These are phyloP conservation scores for Xylogone sp. DNA, from an alignment of 2,329 filamentous ascomycete species.

Conservation along the genomic window DNA sequence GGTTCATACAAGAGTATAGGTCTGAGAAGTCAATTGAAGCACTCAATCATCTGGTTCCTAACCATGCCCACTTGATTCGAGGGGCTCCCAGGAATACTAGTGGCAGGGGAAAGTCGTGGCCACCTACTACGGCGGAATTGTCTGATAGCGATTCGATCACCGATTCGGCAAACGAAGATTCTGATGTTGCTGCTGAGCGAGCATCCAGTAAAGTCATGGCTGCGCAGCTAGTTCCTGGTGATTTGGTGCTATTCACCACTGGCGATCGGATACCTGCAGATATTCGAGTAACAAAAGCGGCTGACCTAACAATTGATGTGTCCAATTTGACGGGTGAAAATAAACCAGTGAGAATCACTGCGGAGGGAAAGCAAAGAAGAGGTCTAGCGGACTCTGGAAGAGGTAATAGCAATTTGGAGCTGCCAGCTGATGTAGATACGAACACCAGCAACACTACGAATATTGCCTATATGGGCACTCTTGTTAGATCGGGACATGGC, in stretches of 20 bases:
- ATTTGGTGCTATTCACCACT: constrained; percentile 89
- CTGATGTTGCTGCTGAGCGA: constrained; percentile 57
- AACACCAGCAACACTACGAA: constrained; percentile 75
- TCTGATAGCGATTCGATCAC: constrained; percentile 20
- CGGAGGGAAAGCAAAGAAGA: constrained; percentile 50
- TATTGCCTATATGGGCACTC: constrained; percentile 96
- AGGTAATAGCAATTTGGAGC: constrained; percentile 22
- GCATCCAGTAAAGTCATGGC: constrained; percentile 84
- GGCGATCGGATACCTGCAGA: constrained; percentile 96
- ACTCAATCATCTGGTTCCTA: constrained; percentile 87
- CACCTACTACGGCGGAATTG: constrained; percentile 29
- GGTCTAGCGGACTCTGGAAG: constrained; percentile 29
- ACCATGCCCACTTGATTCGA: constrained; percentile 92
- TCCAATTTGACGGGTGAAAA: constrained; percentile 97
- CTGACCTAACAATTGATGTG: constrained; percentile 90
- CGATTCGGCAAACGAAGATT: constrained; percentile 37
- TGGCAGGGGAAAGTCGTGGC: constrained; percentile 39
- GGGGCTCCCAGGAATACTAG: constrained; percentile 17
- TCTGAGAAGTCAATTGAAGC: constrained; percentile 98
- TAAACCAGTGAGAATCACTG: constrained; percentile 78
- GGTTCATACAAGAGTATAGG: constrained; percentile 95
- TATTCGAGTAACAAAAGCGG: constrained; percentile 85
- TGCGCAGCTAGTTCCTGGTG: constrained; percentile 81
- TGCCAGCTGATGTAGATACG: constrained; percentile 59
- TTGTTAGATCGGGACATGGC: constrained; percentile 91